Evolutionary conservation across 1,139 yeast species (phyloP), one percentile per base, ranked within the genome.

Genomic region (Hemisphaericaspora lyxosophila): DNA sequence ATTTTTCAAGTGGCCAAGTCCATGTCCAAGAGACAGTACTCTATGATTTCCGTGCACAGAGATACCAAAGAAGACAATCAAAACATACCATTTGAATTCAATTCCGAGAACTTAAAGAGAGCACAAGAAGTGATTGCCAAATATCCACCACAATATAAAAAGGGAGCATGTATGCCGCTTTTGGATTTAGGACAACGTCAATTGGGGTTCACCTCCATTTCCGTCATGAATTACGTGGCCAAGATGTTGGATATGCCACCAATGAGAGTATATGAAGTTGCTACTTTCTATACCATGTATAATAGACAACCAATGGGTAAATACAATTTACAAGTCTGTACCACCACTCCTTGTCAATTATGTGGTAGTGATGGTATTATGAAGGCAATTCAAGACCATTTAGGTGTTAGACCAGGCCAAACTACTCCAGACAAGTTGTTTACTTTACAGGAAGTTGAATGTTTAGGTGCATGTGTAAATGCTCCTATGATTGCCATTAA

Each of bases 141-240:
- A 64, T 86, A 86, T 61, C 96, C 96, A 19, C 73, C 86, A 31
- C 92, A 86, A 60, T 87, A 87, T 65, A 86, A 86, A 60, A 87
- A 87, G 64, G 88, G 85, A 19, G 95, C 96, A 4, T 81, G 82
- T 45, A 85, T 87, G 95, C 95, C 95, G 14, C 72, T 87, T 44
- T 74, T 87, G 50, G 95, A 86, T 57, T 70, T 87, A 52, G 96
- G 95, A 32, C 96, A 87, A 66, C 85, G 95, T 57, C 96, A 87
- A 65, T 72, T 74, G 43, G 96, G 96, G 0, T 87, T 83, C 70
- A 85, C 95, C 34, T 85, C 95, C 34, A 85, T 88, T 49, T 75
- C 90, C 19, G 96, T 89, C 46, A 86, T 92, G 92, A 88, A 90
- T 68, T 89, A 90, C 59, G 95, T 87, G 31, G 96, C 95, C 44